Evolutionary conservation across 2,329 filamentous ascomycete species (phyloP).

Genomic region (Fusarium scirpi): DNA sequence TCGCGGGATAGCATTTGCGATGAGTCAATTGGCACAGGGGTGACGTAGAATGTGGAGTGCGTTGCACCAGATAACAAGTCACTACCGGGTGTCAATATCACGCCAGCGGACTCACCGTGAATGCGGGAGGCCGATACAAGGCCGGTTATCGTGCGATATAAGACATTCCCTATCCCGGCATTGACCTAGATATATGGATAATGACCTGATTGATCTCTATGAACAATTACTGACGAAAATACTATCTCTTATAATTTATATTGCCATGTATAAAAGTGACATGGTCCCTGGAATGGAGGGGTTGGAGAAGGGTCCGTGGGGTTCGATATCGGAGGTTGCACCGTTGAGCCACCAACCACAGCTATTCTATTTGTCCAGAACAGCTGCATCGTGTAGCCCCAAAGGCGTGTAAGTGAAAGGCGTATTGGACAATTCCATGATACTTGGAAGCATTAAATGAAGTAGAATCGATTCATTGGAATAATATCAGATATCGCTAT

Average conservation of each 20-base stretch:
- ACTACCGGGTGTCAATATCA: constrained; percentile 31
- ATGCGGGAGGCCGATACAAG: constrained; percentile 19
- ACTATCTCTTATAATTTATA: not conserved
- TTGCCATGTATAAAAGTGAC: constrained; percentile 6
- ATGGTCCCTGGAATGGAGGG: constrained; percentile 9
- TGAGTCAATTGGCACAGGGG: constrained; percentile 39
- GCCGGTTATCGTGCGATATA: constrained; percentile 30
- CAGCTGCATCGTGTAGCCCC: not conserved
- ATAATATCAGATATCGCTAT: not conserved
- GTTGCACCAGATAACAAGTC: constrained; percentile 18
- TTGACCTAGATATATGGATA: not conserved
- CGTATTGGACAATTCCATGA: not conserved
- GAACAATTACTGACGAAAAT: not conserved
- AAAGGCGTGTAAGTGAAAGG: constrained; percentile 17
- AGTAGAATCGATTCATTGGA: no score
- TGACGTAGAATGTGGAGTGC: constrained; percentile 13
- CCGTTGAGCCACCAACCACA: constrained; percentile 37
- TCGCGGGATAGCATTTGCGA: constrained; percentile 20
- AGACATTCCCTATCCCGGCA: not conserved
- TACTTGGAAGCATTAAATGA: no score
- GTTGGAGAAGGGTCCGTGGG: constrained; percentile 19
- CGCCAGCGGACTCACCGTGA: constrained; percentile 32
- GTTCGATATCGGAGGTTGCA: constrained; percentile 46
- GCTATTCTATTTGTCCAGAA: constrained; percentile 30
- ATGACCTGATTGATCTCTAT: constrained; percentile 11